Evolutionary conservation across 2,329 filamentous ascomycete species (phyloP), one percentile per base, ranked within the genome.

Genomic region (Chaetomium sp.): DNA sequence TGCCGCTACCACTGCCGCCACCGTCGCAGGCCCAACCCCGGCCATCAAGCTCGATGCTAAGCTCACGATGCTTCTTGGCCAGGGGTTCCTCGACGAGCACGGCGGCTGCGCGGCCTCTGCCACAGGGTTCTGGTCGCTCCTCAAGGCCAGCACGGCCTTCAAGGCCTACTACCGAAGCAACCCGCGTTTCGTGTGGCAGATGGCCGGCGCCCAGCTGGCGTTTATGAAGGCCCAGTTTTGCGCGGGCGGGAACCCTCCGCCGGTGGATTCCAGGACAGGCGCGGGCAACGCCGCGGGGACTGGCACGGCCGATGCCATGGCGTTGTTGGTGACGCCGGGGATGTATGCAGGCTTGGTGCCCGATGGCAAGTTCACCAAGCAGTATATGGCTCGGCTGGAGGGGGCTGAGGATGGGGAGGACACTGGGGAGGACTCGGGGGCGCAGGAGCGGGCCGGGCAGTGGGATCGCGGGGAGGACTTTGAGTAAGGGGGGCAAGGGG

Each of bases 71-170:
- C 65, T 69, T 3, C 59, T 77, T 5, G 65, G 67, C 10, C 66
- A 67, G 38, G 56, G 59, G 1, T 61, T 62, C 44, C 56, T 68
- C 4, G 44, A 57, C 1, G 59, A 65, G 5, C 54, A 64, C 14
- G 48, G 36, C 1, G 45, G 44, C 1, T 43, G 35, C 0, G 67
- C 69, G 1, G 53, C 70, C 9, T 27, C 19, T 27, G 19, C 19
- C 19, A 27, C 19, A 27, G 74, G 70, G 33, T 65, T 60, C 3
- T 83, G 78, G 79, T 70, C 72, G 3, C 65, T 79, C 2, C 66
- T 82, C 12, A 79, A 79, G 55, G 80, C 79, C 0, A 80, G 78
- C 1, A 69, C 68, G 3, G 66, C 72, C 3, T 81, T 79, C 63
- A 73, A 72, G 43, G 42, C 68, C n/a, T 71, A 67, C 38, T 69